Evolutionary conservation across 768 basidiomycete genomes (phyloP), one percentile per base, ranked within the genome.

Genomic region (Russula sp.): DNA sequence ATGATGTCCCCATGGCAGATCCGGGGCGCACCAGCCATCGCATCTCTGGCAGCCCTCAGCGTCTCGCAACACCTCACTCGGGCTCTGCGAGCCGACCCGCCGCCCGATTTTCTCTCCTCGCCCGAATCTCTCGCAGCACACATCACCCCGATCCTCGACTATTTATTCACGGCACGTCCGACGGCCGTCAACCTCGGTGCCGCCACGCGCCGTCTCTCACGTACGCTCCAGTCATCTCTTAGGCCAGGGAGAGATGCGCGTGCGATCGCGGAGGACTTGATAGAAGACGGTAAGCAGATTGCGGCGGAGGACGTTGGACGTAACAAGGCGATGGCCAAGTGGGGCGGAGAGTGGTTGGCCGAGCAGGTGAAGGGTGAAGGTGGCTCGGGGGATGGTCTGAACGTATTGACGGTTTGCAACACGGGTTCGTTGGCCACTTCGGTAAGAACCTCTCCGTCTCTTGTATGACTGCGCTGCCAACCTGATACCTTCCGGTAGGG

Each of bases 351-450:
- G 38, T 98, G 95, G 95, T 77, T 97, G 42, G 72, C 87, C 42
- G 75, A 84, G 46, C 76, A 77, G 38, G 78, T 81, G 24, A 79
- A 78, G 73, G 69, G 73, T 64, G 69, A 57, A 61, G 80, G 79
- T 49, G 74, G 73, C 8, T 72, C 78, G 20, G 78, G 76, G 30
- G 77, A 77, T 51, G 80, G 77, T 44, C 74, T 97, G 63, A 94
- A 91, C 72, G 84, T 96, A 22, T 77, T 97, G 74, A 97, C 95
- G 18, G 92, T 98, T 13, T 98, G 95, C 78, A 98, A 98, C 74
- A 98, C 95, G n/a, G 95, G 95, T 5, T 92, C 90, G 26, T 81
- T 98, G 67, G 95, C 96, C 1, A 97, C 94, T 11, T 96, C 94
- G 34, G 94, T 94, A 69, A 61, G 87, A 48, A 58, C 22, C 11